These are phyloP conservation scores for Tillandsia leiboldiana DNA, from an alignment of 176 grass and related monocot species.

Conservation along the genomic window DNA sequence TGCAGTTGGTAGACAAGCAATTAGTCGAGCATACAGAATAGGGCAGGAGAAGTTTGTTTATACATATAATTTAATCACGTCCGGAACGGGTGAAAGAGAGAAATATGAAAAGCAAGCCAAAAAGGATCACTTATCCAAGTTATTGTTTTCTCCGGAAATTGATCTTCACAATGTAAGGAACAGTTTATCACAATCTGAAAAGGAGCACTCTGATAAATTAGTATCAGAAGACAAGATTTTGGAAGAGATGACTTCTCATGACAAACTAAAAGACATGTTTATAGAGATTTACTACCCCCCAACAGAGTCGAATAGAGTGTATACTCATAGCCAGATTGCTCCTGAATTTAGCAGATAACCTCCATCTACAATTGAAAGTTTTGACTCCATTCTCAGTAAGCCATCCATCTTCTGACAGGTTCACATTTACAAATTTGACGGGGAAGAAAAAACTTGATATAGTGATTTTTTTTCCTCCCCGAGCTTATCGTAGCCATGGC, in stretches of 20 bases:
- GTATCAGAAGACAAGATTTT: conserved; percentile 48
- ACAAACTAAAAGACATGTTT: conserved; percentile 46
- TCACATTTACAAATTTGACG: too few relatives aligned
- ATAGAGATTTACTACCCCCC: conserved; percentile 29
- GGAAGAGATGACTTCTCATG: conserved; percentile 45
- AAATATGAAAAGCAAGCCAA: conserved; percentile 57
- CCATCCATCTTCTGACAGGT: too few relatives aligned
- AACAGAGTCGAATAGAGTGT: conserved; percentile 1
- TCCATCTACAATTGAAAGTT: neutral
- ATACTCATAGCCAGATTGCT: conserved; percentile 16
- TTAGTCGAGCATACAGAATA: conserved; percentile 70
- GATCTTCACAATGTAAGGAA: conserved; percentile 14
- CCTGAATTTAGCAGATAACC: neutral
- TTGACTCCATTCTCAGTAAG: too few relatives aligned
- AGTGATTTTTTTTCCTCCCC: too few relatives aligned
- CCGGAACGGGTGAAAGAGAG: conserved; percentile 55
- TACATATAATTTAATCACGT: conserved; percentile 67
- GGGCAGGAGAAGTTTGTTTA: conserved; percentile 75
- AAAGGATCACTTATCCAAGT: conserved; percentile 71
- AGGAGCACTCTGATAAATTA: conserved; percentile 10
- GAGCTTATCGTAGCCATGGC: too few relatives aligned
- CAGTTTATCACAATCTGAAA: conserved; percentile 11
- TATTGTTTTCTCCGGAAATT: conserved; percentile 37
- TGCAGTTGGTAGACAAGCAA: conserved; percentile 64
- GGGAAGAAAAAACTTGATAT: too few relatives aligned